phyloP scores from a whole-genome alignment of 495 filamentous ascomycete genomes.

The Neurospora sp. region DNA sequence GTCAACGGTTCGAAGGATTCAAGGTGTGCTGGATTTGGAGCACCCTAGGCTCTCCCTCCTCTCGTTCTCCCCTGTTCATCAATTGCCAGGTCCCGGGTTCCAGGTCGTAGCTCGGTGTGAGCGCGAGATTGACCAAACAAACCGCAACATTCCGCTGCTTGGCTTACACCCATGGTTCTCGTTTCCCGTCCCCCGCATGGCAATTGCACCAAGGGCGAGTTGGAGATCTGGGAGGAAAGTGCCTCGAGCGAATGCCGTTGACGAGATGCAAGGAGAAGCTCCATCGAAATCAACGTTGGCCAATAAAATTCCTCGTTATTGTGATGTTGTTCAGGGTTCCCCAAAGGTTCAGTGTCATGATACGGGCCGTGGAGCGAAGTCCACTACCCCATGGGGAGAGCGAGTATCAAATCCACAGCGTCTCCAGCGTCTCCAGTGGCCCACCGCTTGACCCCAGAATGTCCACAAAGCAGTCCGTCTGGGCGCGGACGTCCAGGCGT shows the following conservation, averaged over 20 bases:
- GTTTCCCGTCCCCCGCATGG: background rate
- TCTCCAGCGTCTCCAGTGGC: background rate
- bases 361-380: background rate
- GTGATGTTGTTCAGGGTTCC: background rate
- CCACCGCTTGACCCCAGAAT: background rate
- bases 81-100: background rate
- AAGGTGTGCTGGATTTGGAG: background rate
- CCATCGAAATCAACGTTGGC: background rate
- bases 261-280: background rate
- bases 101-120: background rate
- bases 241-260: background rate
- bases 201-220: background rate
- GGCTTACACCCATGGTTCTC: background rate
- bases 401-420: background rate
- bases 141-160: background rate
- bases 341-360: background rate
- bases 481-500: background rate
- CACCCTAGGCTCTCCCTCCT: background rate
- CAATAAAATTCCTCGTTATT: background rate
- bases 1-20: background rate
- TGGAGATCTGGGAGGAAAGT: background rate
- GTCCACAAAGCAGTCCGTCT: background rate
- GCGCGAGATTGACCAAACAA: background rate
- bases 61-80: background rate
- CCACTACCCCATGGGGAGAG: background rate